Percentiles rank a stretch among this genome's conserved stretches.
These are phyloP conservation scores for Paramecium tetraurelia DNA, from an alignment of 73 alveolate species.

Conservation along the genomic window DNA sequence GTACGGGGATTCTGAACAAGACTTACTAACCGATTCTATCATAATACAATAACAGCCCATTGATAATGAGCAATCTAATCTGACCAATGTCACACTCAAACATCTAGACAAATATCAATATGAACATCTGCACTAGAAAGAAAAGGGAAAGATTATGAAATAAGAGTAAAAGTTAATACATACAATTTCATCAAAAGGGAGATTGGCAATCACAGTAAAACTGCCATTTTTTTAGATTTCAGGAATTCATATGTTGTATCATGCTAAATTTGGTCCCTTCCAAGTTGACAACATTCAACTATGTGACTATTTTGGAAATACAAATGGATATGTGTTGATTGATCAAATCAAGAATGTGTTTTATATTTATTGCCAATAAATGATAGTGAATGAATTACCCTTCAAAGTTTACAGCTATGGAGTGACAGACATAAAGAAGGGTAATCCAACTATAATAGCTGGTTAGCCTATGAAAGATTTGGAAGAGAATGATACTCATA, in stretches of 20 bases:
- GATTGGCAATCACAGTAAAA: constrained; percentile 4
- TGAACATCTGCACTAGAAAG: not conserved
- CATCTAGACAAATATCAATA: not conserved
- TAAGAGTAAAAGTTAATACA: not conserved
- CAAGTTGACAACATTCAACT: not conserved
- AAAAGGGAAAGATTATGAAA: not conserved
- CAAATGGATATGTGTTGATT: not conserved
- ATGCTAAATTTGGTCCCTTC: not conserved
- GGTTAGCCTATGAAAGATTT: not conserved
- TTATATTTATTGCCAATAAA: not conserved
- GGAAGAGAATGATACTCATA: not conserved
- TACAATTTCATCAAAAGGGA: constrained; percentile 1
- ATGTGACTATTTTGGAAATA: constrained; percentile 21
- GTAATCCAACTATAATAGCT: not conserved
- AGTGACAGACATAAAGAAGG: not conserved
- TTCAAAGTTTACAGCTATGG: not conserved
- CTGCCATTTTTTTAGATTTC: not conserved
- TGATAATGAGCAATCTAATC: not conserved
- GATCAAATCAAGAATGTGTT: not conserved
- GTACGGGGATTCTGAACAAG: not conserved
- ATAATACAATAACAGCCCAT: not conserved
- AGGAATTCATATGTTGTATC: not conserved
- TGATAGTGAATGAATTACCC: constrained; percentile 14
- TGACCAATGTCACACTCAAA: not conserved
- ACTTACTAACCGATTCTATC: not conserved